Evolutionary conservation across 148 eudicot genomes (phyloP).

Genomic region (Nepenthes gracilis): DNA sequence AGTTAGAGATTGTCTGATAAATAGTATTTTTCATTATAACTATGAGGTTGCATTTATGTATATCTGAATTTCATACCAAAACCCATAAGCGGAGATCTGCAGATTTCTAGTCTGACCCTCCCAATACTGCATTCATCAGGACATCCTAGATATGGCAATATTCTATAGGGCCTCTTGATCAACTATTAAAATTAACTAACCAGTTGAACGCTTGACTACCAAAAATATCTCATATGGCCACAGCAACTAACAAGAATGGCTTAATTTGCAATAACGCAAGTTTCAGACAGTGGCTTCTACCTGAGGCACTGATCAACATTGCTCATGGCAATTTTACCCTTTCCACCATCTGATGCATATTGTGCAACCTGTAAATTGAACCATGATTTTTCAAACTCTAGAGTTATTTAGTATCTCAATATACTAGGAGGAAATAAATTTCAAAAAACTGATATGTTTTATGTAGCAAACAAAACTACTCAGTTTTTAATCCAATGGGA

Average conservation of each 20-base stretch:
- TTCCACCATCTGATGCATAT: constrained; percentile 74
- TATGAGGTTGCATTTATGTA: too few relatives aligned
- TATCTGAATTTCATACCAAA: too few relatives aligned
- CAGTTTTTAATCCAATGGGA: too few relatives aligned
- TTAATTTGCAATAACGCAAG: neutral
- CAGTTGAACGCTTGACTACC: too few relatives aligned
- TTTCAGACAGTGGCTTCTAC: constrained; percentile 19
- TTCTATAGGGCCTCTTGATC: too few relatives aligned
- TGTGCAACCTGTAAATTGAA: constrained; percentile 67
- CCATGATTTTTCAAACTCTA: constrained; percentile 4
- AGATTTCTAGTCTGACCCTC: neutral
- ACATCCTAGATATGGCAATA: too few relatives aligned
- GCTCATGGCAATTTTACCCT: constrained; percentile 52
- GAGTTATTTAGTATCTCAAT: neutral
- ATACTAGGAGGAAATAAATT: neutral
- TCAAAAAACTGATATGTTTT: neutral
- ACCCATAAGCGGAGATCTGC: neutral
- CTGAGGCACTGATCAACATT: constrained; percentile 81
- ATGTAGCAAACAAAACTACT: neutral
- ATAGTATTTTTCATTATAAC: too few relatives aligned
- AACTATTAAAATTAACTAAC: too few relatives aligned
- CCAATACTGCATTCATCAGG: neutral
- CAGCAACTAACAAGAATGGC: too few relatives aligned
- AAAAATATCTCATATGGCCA: too few relatives aligned
- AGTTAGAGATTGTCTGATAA: too few relatives aligned